Conservation (phyloP, 2,329 filamentous ascomycete genomes). For the Aspergillus pseudonomiae region DNA sequence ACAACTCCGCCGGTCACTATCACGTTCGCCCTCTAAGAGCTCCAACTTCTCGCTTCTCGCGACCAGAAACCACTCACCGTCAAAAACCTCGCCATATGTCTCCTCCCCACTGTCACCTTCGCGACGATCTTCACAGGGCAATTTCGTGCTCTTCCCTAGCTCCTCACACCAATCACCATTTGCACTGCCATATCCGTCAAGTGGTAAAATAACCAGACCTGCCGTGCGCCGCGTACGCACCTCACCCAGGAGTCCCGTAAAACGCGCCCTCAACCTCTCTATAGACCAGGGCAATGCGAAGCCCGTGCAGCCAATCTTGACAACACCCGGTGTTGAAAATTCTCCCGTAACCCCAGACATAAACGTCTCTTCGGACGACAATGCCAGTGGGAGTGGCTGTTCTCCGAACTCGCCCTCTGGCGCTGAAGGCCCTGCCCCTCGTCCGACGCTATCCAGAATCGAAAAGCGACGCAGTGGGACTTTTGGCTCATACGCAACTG, state of each 20-base stretch:
- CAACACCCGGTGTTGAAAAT: conserved; percentile 53
- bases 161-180: conserved; percentile 56
- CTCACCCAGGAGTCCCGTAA: conserved; percentile 79
- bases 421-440: conserved; percentile 35
- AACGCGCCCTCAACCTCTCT: conserved; percentile 72
- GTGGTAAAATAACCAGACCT: conserved; percentile 60
- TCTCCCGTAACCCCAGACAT: conserved; percentile 36
- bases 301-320: conserved; percentile 52
- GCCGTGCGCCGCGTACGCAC: conserved; percentile 57
- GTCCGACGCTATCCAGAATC: conserved; percentile 46
- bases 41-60: conserved; percentile 67
- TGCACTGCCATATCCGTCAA: conserved; percentile 67
- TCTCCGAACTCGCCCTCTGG: conserved; percentile 44
- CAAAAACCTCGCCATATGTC: conserved; percentile 52
- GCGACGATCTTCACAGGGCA: conserved; percentile 55
- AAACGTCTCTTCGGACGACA: conserved; percentile 27
- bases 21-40: conserved; percentile 86
- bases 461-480: conserved; percentile 54
- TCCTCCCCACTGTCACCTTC: conserved; percentile 63
- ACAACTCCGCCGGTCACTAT: conserved; percentile 83
- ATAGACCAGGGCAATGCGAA: conserved; percentile 72
- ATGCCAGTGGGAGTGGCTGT: conserved; percentile 25
- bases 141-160: conserved; percentile 54
- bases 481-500: conserved; percentile 56
- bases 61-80: conserved; percentile 53